Percentiles rank a stretch among this genome's conserved stretches.
Conservation (phyloP, 108 stramenopile genomes). For the Nitzschia sp. region DNA sequence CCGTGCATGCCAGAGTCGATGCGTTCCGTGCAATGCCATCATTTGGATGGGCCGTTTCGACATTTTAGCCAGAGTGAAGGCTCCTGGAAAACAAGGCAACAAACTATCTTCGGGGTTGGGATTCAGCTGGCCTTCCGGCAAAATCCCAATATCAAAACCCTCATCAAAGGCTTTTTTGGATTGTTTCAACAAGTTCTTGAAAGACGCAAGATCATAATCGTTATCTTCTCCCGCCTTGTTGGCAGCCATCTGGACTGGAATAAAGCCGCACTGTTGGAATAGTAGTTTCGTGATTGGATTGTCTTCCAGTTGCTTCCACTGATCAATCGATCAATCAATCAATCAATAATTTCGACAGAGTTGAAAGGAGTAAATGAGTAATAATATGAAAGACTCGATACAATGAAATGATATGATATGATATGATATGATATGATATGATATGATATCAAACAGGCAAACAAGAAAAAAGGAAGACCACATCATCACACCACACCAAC, state of each 20-base stretch:
- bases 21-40: conserved; percentile 72
- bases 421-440: too few relatives aligned
- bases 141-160: conserved; percentile 82
- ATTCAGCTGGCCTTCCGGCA: conserved; percentile 88
- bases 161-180: conserved; percentile 69
- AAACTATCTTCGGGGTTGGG: conserved; percentile 72
- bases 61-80: conserved; percentile 70
- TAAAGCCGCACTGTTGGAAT: conserved; percentile 80
- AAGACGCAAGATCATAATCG: conserved; percentile 68
- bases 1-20: conserved; percentile 77
- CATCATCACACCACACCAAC: too few relatives aligned
- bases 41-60: conserved; percentile 73
- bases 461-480: neutral
- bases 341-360: too few relatives aligned
- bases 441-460: neutral
- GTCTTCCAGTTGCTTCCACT: conserved; percentile 85
- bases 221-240: conserved; percentile 78
- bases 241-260: conserved; percentile 78
- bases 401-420: too few relatives aligned
- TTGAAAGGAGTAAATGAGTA: too few relatives aligned
- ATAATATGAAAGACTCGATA: too few relatives aligned
- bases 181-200: conserved; percentile 61
- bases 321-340: neutral
- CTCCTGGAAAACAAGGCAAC: conserved; percentile 68
- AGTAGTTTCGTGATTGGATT: conserved; percentile 77